These are phyloP conservation scores for Jamesozyma piceae DNA, from an alignment of 805 yeast genomes.

Conservation along the genomic window DNA sequence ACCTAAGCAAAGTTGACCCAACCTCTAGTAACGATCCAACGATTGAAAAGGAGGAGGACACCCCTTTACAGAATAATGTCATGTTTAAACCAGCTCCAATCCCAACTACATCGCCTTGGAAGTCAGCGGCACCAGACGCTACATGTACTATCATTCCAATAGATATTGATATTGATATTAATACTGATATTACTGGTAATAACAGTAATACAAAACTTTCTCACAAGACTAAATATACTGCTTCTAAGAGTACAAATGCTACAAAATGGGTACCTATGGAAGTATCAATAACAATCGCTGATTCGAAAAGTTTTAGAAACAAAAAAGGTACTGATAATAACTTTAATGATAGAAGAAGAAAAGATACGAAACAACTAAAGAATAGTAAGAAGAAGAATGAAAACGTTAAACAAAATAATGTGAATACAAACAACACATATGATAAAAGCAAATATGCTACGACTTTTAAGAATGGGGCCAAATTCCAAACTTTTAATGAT, in stretches of 20 bases:
- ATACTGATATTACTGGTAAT: background rate
- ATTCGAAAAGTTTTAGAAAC: background rate
- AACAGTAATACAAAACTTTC: background rate
- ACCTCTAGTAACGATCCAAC: background rate
- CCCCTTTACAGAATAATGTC: background rate
- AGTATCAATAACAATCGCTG: constrained; percentile 31
- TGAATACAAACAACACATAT: background rate
- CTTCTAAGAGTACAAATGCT: constrained; percentile 6
- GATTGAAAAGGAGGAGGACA: background rate
- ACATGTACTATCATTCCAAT: constrained; percentile 4
- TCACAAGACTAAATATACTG: constrained; percentile 2
- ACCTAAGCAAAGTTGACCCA: background rate
- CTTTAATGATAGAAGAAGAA: background rate
- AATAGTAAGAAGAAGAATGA: background rate
- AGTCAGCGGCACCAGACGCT: constrained; percentile 13
- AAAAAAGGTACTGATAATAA: background rate
- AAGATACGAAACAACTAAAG: too few species aligned
- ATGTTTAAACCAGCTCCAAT: constrained; percentile 23
- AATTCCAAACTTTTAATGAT: background rate
- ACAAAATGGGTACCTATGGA: constrained; percentile 59
- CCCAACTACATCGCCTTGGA: constrained; percentile 26
- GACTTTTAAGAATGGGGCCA: background rate
- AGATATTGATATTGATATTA: background rate
- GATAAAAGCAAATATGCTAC: background rate
- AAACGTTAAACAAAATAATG: background rate